Conservation (phyloP, 495 filamentous ascomycete species). For the Chaetomium tenue region DNA sequence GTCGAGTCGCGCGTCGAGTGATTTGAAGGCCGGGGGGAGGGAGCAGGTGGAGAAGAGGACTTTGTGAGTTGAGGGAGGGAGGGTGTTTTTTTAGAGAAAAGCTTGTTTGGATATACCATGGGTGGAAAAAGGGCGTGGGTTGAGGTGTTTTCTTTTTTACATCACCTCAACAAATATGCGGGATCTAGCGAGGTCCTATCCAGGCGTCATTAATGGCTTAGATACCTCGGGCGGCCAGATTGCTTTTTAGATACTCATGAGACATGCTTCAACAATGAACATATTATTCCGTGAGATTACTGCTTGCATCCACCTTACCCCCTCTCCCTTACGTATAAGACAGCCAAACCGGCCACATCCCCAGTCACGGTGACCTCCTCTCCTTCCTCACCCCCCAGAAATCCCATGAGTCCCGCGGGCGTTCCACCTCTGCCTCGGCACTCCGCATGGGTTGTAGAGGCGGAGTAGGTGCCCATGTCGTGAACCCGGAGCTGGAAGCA, state of each 20-base stretch:
- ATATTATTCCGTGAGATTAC: too few relatives aligned
- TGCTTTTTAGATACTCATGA: background rate
- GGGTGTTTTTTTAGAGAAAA: background rate
- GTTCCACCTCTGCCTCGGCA: too few relatives aligned
- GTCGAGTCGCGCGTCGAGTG: conserved; percentile 13
- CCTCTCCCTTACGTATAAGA: too few relatives aligned
- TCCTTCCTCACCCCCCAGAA: conserved; percentile 12
- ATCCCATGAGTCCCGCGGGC: conserved; percentile 4
- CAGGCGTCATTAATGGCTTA: background rate
- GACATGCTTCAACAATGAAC: too few relatives aligned
- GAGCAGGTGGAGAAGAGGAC: background rate
- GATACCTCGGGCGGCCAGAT: background rate
- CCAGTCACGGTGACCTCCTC: background rate
- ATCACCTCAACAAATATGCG: too few relatives aligned
- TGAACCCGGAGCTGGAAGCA: too few relatives aligned
- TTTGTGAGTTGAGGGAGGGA: background rate
- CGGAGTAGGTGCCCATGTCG: too few relatives aligned
- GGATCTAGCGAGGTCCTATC: too few relatives aligned
- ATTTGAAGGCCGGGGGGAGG: background rate
- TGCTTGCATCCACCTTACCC: too few relatives aligned
- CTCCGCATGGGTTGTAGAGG: too few relatives aligned
- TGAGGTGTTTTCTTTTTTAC: background rate
- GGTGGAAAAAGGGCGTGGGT: background rate
- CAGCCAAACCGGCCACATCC: too few relatives aligned
- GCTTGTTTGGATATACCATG: background rate